Evolutionary conservation across 2,329 filamentous ascomycete genomes (phyloP).

Genomic region (Calonectria pauciramosa): DNA sequence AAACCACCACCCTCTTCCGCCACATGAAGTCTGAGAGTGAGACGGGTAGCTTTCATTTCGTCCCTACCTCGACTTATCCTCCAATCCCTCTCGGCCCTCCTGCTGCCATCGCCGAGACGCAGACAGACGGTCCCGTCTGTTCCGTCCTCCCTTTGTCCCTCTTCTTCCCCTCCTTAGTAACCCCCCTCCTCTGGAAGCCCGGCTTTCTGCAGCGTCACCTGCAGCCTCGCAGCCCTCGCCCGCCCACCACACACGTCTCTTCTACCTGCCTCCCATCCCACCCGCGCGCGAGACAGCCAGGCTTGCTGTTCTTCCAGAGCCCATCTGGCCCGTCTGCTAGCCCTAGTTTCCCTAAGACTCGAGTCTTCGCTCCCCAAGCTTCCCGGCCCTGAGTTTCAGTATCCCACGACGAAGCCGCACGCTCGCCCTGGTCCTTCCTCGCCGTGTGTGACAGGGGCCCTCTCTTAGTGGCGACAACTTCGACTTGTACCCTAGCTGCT

Average conservation of each 20-base stretch:
- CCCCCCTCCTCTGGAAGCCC: constrained; percentile 1
- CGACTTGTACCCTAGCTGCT: constrained; percentile 29
- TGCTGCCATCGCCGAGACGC: constrained; percentile 20
- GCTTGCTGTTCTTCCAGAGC: constrained; percentile 4
- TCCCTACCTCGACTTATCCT: constrained; percentile 28
- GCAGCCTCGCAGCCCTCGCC: constrained; percentile 19
- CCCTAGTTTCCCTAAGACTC: constrained; percentile 1
- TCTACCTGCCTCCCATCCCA: not conserved
- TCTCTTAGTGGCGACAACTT: constrained; percentile 29
- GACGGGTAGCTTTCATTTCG: constrained; percentile 31
- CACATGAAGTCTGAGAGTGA: constrained; percentile 36
- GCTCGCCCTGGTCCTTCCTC: constrained; percentile 11
- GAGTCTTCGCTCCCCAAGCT: constrained; percentile 29
- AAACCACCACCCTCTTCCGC: constrained; percentile 33
- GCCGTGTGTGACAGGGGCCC: constrained; percentile 25
- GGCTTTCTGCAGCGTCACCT: constrained; percentile 28
- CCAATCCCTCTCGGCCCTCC: constrained; percentile 12
- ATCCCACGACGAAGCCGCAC: constrained; percentile 29
- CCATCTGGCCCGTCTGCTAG: not conserved
- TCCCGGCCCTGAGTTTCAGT: constrained; percentile 34
- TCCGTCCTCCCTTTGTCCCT: constrained; percentile 12
- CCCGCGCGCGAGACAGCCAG: constrained; percentile 6
- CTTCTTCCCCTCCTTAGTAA: not conserved
- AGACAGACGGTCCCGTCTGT: constrained; percentile 20
- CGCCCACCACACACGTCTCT: constrained; percentile 4